phyloP scores from a whole-genome alignment of 352 stramenopile species.

The Chrysophaeum taylorii region DNA sequence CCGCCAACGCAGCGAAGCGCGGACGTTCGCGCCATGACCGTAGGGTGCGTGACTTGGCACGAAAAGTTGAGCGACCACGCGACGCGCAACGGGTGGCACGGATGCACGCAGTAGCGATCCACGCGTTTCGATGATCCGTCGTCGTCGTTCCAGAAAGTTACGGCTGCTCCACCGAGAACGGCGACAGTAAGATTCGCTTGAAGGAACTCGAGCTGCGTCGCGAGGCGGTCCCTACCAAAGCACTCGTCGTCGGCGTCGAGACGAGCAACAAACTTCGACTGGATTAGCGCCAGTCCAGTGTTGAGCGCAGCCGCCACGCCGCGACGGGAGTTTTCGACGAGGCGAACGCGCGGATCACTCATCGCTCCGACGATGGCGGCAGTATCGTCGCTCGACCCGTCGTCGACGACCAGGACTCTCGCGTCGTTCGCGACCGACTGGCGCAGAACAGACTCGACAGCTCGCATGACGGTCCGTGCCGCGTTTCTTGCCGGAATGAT shows the following conservation, averaged over 20 bases:
- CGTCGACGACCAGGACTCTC: conserved; percentile 5
- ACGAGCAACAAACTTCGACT: background rate
- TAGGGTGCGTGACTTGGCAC: background rate
- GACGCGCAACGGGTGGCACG: background rate
- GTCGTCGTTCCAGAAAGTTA: background rate
- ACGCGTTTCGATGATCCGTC: background rate
- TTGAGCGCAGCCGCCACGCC: background rate
- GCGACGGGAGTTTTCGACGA: background rate
- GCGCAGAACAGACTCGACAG: background rate
- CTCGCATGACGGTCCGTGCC: background rate
- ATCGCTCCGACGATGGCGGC: background rate
- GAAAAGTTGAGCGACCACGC: conserved; percentile 8
- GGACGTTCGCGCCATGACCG: background rate
- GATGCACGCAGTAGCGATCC: background rate
- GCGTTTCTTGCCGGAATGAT: background rate
- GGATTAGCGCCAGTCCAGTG: background rate
- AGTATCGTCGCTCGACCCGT: background rate
- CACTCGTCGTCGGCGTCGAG: conserved; percentile 1
- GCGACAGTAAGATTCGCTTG: background rate
- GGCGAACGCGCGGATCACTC: background rate
- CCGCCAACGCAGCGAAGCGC: background rate
- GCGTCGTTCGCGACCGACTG: background rate
- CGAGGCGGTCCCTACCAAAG: background rate
- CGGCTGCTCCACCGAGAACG: background rate
- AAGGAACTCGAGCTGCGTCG: background rate